Percentiles rank a stretch among this genome's conserved stretches.
These are phyloP conservation scores for Cerrena zonata DNA, from an alignment of 1,284 basidiomycete species.

Conservation along the genomic window DNA sequence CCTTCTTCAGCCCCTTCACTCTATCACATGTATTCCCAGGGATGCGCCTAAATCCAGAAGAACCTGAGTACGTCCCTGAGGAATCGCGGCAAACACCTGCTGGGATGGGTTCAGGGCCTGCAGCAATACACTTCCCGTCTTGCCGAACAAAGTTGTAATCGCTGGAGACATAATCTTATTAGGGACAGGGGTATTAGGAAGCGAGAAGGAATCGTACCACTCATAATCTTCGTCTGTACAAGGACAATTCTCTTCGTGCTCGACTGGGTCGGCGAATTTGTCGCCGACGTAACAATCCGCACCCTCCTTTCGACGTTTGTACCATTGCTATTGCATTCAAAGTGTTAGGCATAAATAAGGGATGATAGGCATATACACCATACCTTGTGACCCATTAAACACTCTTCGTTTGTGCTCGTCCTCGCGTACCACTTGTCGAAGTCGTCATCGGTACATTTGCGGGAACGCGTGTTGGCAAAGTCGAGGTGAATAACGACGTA, in stretches of 20 bases:
- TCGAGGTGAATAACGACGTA: conserved; percentile 80
- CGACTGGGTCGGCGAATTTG: conserved; percentile 82
- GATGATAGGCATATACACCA: conserved; percentile 12
- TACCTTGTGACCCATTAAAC: conserved; percentile 93
- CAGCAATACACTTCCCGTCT: conserved; percentile 69
- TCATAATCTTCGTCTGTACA: conserved; percentile 90
- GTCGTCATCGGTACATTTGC: conserved; percentile 71
- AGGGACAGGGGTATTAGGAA: neutral
- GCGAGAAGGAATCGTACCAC: conserved; percentile 52
- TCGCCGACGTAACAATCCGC: conserved; percentile 89
- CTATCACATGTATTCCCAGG: conserved; percentile 86
- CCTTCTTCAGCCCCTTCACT: conserved; percentile 55
- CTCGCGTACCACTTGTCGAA: conserved; percentile 89
- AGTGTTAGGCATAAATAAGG: neutral
- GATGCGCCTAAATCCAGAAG: conserved; percentile 87
- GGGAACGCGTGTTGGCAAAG: conserved; percentile 66
- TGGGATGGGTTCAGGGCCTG: conserved; percentile 82
- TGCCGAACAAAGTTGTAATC: conserved; percentile 85
- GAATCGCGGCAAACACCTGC: conserved; percentile 65
- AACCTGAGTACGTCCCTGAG: conserved; percentile 73
- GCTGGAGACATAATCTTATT: conserved; percentile 34
- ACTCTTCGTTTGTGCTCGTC: conserved; percentile 55
- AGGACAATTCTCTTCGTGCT: conserved; percentile 76
- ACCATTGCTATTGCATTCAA: conserved; percentile 79
- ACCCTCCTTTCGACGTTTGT: conserved; percentile 76